Conservation (phyloP, 164 flowering plant genomes). For the Houttuynia cordata region DNA sequence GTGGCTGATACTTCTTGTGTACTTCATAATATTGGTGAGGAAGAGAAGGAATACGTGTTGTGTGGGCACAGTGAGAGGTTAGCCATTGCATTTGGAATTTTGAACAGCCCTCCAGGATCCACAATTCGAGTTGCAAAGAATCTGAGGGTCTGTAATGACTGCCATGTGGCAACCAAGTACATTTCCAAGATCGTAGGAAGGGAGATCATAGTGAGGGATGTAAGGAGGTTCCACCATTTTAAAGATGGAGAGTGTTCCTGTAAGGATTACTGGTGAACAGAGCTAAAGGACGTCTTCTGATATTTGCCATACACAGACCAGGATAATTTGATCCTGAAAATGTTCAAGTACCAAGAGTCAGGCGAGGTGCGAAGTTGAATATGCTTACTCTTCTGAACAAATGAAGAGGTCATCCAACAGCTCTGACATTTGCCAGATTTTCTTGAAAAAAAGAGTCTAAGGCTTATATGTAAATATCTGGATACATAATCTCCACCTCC, state of each 20-base stretch:
- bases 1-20: constrained; percentile 79
- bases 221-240: constrained; percentile 71
- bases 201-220: constrained; percentile 72
- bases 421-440: no score
- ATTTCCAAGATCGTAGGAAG: constrained; percentile 56
- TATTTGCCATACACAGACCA: no score
- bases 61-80: constrained; percentile 82
- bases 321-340: no score
- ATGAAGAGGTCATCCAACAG: no score
- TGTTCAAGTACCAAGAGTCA: no score
- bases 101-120: constrained; percentile 62
- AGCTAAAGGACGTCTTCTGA: no score
- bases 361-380: no score
- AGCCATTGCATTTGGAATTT: constrained; percentile 76
- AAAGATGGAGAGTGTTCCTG: constrained; percentile 69
- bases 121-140: constrained; percentile 74
- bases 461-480: no score
- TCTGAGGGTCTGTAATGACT: constrained; percentile 77
- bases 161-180: constrained; percentile 59
- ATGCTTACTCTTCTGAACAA: no score
- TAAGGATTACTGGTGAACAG: constrained; percentile 69
- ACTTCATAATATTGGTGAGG: constrained; percentile 68
- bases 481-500: no score
- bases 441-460: no score
- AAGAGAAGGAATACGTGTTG: constrained; percentile 59